Percentiles rank a stretch among this genome's conserved stretches.
These are phyloP conservation scores for Ramularia endophylla DNA, from an alignment of 2,329 filamentous ascomycete species.

Conservation along the genomic window DNA sequence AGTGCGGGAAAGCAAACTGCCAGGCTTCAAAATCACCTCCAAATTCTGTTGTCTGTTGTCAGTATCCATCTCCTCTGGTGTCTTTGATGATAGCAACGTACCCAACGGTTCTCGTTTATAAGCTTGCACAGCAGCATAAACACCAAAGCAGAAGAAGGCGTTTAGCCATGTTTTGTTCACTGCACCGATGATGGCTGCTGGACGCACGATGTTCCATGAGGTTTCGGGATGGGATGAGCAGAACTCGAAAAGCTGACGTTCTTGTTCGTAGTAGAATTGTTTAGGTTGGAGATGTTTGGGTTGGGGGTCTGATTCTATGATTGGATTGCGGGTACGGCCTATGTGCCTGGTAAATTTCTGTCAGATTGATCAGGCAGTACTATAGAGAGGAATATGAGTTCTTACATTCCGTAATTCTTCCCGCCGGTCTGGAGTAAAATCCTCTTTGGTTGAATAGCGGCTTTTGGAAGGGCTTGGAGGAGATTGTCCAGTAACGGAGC, in stretches of 20 bases:
- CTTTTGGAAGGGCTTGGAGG: constrained; percentile 35
- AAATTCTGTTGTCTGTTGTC: too few relatives aligned
- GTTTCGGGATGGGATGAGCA: constrained; percentile 29
- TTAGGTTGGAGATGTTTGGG: constrained; percentile 40
- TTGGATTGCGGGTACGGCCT: too few relatives aligned
- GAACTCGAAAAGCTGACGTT: constrained; percentile 40
- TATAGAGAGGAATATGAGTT: too few relatives aligned
- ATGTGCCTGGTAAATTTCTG: too few relatives aligned
- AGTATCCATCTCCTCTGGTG: too few relatives aligned
- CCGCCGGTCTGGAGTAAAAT: constrained; percentile 45
- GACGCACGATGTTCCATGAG: constrained; percentile 42
- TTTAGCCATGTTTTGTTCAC: constrained; percentile 47
- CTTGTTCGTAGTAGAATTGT: constrained; percentile 50
- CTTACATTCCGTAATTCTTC: constrained; percentile 42
- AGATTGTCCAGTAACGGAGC: constrained; percentile 40
- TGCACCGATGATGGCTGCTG: constrained; percentile 42
- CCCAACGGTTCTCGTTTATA: constrained; percentile 34
- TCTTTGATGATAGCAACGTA: too few relatives aligned
- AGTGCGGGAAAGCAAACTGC: constrained; percentile 37
- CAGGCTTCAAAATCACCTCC: constrained; percentile 39
- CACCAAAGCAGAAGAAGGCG: constrained; percentile 38
- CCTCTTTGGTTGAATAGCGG: constrained; percentile 38
- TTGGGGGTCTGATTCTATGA: constrained; percentile 42
- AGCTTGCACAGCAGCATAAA: constrained; percentile 43
- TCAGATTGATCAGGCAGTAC: too few relatives aligned